Percentiles rank a stretch among this genome's conserved stretches.
Evolutionary conservation across 176 grass and related monocot genomes (phyloP).

Genomic region (Oryza officinalis): DNA sequence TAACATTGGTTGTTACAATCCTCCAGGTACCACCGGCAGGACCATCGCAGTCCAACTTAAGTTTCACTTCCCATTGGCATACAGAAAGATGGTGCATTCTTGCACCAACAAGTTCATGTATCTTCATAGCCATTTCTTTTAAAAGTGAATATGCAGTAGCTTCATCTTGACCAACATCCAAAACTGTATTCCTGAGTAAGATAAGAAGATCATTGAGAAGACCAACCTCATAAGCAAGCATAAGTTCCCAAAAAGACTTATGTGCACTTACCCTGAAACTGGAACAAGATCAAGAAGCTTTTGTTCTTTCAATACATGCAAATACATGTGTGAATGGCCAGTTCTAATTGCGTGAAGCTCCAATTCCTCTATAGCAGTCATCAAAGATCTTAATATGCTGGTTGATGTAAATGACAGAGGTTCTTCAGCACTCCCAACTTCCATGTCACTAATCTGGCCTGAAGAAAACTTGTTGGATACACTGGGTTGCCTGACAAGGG

Average conservation of each 20-base stretch:
- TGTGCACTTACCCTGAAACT: constrained; percentile 66
- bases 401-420: constrained; percentile 74
- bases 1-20: constrained; percentile 87
- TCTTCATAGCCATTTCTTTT: constrained; percentile 89
- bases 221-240: neutral
- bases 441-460: constrained; percentile 41
- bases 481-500: constrained; percentile 78
- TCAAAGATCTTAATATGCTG: constrained; percentile 81
- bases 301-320: constrained; percentile 81
- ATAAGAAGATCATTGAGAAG: constrained; percentile 23
- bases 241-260: constrained; percentile 9
- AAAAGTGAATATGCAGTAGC: constrained; percentile 64
- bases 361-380: constrained; percentile 86
- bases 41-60: constrained; percentile 70
- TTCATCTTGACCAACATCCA: constrained; percentile 75
- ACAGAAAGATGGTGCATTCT: constrained; percentile 95
- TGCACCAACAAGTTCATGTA: constrained; percentile 87
- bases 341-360: constrained; percentile 87
- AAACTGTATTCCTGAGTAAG: constrained; percentile 59
- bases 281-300: constrained; percentile 77
- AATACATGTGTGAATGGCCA: constrained; percentile 91
- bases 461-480: constrained; percentile 56
- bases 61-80: constrained; percentile 97
- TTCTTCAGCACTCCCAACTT: constrained; percentile 43
- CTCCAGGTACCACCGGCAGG: constrained; percentile 83